Percentiles rank a stretch among this genome's conserved stretches.
phyloP scores from a whole-genome alignment of 2,329 filamentous ascomycete species.

The Bipolaris oryzae region DNA sequence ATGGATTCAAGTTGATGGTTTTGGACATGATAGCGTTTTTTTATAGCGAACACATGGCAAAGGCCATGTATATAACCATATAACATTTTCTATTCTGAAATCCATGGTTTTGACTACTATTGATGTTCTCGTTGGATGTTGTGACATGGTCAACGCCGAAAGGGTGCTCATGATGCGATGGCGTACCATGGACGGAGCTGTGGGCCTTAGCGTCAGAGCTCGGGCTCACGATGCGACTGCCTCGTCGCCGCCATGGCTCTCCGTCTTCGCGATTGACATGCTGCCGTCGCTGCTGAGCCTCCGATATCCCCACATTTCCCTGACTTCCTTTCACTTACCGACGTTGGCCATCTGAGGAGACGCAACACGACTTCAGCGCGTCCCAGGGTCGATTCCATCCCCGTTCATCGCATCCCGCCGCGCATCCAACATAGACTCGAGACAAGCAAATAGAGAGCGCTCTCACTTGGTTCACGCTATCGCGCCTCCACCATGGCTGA shows the following conservation, averaged over 20 bases:
- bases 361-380: background rate
- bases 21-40: background rate
- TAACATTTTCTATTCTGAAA: background rate
- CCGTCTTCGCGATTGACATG: constrained; percentile 5
- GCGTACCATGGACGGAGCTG: constrained; percentile 3
- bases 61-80: background rate
- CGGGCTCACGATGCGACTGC: constrained; percentile 7
- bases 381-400: background rate
- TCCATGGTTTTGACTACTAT: background rate
- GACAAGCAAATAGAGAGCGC: constrained; percentile 5
- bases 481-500: constrained; percentile 10
- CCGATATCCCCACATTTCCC: background rate
- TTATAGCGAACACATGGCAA: background rate
- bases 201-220: constrained; percentile 7
- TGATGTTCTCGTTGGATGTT: background rate
- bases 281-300: constrained; percentile 2
- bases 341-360: background rate
- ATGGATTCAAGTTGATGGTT: constrained; percentile 2
- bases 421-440: constrained; percentile 5
- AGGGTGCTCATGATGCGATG: constrained; percentile 5
- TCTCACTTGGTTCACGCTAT: background rate
- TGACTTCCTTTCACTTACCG: background rate
- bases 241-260: background rate
- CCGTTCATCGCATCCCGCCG: constrained; percentile 7
- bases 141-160: background rate